Base-by-base conservation (phyloP, 257 asterid genomes). In the Leonotis leonurus region DNA sequence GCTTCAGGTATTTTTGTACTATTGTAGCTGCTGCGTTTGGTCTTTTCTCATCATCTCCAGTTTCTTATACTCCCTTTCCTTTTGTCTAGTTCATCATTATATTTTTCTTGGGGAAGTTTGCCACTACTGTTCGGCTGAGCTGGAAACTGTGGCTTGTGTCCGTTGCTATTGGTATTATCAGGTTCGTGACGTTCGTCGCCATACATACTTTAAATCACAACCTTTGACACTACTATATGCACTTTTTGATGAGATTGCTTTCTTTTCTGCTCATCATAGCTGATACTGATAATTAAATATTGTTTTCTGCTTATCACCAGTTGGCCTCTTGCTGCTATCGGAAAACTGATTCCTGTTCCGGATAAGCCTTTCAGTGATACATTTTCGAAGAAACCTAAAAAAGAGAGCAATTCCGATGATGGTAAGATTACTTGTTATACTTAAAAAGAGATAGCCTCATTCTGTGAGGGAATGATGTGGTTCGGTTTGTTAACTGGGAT, bases 121-220 rank as follows among this genome's bases (percentile, higher is more conserved):
- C 89, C 8, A 40, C 90, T 1, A 83, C 88, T 2, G 90, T 87
- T 50, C 81, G 86, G 13, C 88, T 93, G 27, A 87, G 88, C 65
- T 89, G 99, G 99, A 62, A 93, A 69, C 48, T 89, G 71, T 89
- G 99, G 99, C 88, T 89, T 26, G 96, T 89, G 27, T 89, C 97
- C 13, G 56, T 93, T 64, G 92, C 54, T 43, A 85, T 93, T 30
- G 97, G 84, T 53, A 0, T 76, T 18, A 8, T 93, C 77, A 85
- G 99, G 99, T 89, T 45, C 0, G 83, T 70, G n/a, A 8, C 24
- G 5, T 57, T n/a, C n/a, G n/a, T n/a, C n/a, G n/a, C n/a, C n/a
- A n/a, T n/a, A n/a, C n/a, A n/a, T n/a, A n/a, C n/a, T n/a, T n/a
- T n/a, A n/a, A n/a, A n/a, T n/a, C n/a, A n/a, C n/a, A n/a, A n/a